A percentile compares a stretch with the other conserved stretches of the same genome.
These are phyloP conservation scores for Blastobotrys buckinghamii DNA, from an alignment of 1,139 yeast genomes.

Conservation along the genomic window DNA sequence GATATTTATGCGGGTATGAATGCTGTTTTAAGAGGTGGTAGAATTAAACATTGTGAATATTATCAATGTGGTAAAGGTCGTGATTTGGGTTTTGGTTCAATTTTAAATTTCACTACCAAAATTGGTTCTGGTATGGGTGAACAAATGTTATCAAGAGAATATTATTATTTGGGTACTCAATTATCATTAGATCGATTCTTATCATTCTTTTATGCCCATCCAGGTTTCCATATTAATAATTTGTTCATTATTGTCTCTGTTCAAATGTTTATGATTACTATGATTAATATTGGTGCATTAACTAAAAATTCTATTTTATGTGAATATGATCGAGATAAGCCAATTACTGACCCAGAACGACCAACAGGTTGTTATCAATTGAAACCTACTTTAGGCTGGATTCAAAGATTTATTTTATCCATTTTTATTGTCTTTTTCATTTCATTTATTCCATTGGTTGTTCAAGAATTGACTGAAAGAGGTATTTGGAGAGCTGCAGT, in stretches of 20 bases:
- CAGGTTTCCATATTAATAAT: slow-evolving; percentile 98
- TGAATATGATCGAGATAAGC: slow-evolving; percentile 74
- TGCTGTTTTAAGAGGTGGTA: slow-evolving; percentile 96
- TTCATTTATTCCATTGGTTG: slow-evolving; percentile 91
- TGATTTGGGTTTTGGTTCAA: slow-evolving; percentile 98
- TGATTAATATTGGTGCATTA: slow-evolving; percentile 85
- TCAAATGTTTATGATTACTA: slow-evolving; percentile 85
- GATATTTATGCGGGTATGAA: slow-evolving; percentile 99
- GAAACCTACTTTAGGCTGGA: slow-evolving; percentile 89
- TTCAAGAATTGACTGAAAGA: slow-evolving; percentile 95
- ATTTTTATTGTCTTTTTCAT: slow-evolving; percentile 98
- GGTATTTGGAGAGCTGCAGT: slow-evolving; percentile 95
- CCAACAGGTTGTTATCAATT: slow-evolving; percentile 96
- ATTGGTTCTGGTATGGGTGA: slow-evolving; percentile 99
- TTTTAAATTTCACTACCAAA: slow-evolving; percentile 96
- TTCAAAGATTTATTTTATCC: slow-evolving; percentile 94
- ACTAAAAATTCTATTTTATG: slow-evolving; percentile 89
- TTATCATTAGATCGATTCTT: slow-evolving; percentile 95
- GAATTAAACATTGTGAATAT: slow-evolving; percentile 98
- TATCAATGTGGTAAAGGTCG: slow-evolving; percentile 99
- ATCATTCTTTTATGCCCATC: slow-evolving; percentile 96
- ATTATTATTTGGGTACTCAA: slow-evolving; percentile 95
- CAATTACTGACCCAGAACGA: slow-evolving; percentile 73
- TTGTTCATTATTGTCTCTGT: slow-evolving; percentile 91
- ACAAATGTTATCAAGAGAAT: slow-evolving; percentile 97